Evolutionary conservation across 1,284 basidiomycete species (phyloP), one percentile per base, ranked within the genome.

Genomic region (Ganoderma meredithae): DNA sequence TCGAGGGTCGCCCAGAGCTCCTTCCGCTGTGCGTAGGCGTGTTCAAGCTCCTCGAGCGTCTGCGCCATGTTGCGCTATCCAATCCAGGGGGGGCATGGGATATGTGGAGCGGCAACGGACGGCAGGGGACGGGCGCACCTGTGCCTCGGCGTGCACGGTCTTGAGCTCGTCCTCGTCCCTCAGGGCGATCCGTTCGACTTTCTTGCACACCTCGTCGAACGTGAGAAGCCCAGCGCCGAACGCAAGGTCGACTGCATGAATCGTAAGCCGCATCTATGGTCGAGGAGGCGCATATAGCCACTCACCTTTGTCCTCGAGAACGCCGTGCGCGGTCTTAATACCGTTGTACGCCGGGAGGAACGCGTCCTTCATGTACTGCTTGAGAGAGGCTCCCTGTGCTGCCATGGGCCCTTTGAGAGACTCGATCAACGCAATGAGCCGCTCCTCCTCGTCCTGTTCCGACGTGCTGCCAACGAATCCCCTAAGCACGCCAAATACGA

Each of bases 161-260:
- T 79, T 79, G 13, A 87, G 64, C 27, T 83, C 81, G 62, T 83
- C 81, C 67, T 85, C 80, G 66, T 85, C 81, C 19, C 75, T 76
- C 55, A 84, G 78, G 17, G 81, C 78, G 53, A 82, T 76, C 0
- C 76, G 72, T 73, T 90, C 88, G 53, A 84, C 76, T 31, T 81
- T 81, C 74, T 86, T 87, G 79, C 86, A 86, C 8, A 84, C 85
- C 58, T 84, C 81, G 74, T 89, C 85, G 76, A 88, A 86, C 1
- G 80, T 78, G 2, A 86, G 75, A 40, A 89, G 71, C 10, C 85
- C 88, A 41, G 81, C 79, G 4, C 79, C 83, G 70, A 83, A 86
- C 3, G 77, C 75, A 25, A 79, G 71, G 75, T 90, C 88, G 25
- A 87, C 82, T 73, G 58, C 22, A 49, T 3, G 7, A 22, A 13